Evolutionary conservation across 495 filamentous ascomycete genomes (phyloP).

Genomic region (Neurospora sp.): DNA sequence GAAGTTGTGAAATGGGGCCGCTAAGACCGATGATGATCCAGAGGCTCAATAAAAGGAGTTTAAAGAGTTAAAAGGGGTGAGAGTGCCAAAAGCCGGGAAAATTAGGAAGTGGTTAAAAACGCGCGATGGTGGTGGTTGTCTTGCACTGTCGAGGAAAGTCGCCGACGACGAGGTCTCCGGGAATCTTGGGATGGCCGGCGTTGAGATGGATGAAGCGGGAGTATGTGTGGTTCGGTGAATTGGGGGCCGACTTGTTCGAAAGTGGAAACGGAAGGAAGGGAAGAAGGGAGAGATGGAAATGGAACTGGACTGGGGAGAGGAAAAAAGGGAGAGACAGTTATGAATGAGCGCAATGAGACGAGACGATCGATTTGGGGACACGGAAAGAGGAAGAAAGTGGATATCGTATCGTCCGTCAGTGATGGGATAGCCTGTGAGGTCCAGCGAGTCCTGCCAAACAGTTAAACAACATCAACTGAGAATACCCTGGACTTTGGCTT

Average conservation of each 20-base stretch:
- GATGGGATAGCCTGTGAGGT: neutral
- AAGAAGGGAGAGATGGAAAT: conserved; percentile 1
- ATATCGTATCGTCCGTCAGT: neutral
- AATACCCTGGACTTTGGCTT: neutral
- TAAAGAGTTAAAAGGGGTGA: neutral
- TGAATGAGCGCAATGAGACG: neutral
- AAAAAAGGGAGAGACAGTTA: neutral
- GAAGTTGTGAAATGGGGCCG: neutral
- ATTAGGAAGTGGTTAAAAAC: neutral
- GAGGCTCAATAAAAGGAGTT: neutral
- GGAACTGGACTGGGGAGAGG: conserved; percentile 6
- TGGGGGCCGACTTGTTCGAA: neutral
- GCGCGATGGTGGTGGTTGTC: neutral
- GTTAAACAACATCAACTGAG: neutral
- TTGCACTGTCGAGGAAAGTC: neutral
- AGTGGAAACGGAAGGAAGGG: neutral
- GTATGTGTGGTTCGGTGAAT: neutral
- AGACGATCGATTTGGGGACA: neutral
- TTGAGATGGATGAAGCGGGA: neutral
- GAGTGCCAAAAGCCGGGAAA: neutral
- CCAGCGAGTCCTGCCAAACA: neutral
- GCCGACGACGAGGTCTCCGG: neutral
- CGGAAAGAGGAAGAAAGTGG: neutral
- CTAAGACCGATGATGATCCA: neutral
- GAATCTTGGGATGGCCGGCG: neutral